Evolutionary conservation across 2,329 filamentous ascomycete species (phyloP).

Genomic region (Macrophomina tecta): DNA sequence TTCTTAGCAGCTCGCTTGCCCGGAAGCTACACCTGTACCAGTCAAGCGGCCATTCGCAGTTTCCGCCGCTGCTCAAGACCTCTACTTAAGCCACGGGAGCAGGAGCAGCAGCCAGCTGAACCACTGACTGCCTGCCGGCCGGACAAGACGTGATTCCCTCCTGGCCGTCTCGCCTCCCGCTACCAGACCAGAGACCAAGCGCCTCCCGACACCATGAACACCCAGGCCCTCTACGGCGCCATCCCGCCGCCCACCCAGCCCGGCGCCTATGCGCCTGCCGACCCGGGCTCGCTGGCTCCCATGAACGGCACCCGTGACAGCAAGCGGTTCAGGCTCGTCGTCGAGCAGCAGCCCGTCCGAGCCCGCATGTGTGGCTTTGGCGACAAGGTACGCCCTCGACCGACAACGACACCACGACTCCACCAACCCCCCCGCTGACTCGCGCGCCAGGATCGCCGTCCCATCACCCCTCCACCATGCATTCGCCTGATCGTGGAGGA

Average conservation of each 20-base stretch:
- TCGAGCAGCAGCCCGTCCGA: slow-evolving; percentile 88
- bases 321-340: slow-evolving; percentile 64
- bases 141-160: no score
- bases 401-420: background rate
- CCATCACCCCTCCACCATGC: slow-evolving; percentile 94
- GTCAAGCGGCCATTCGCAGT: no score
- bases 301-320: slow-evolving; percentile 1
- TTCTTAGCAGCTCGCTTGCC: no score
- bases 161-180: no score
- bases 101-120: no score
- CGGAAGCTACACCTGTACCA: no score
- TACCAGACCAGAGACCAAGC: no score
- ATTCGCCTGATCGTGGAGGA: slow-evolving; percentile 83
- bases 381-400: slow-evolving; percentile 73
- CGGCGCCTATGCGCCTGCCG: slow-evolving; percentile 3
- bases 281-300: background rate
- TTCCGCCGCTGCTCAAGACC: no score
- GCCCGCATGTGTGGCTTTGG: slow-evolving; percentile 99
- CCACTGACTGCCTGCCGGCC: no score
- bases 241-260: background rate
- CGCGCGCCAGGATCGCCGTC: slow-evolving; percentile 76
- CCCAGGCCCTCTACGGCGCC: slow-evolving; percentile 24
- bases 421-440: background rate
- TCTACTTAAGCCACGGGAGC: no score
- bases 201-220: slow-evolving; percentile 10